These are phyloP conservation scores for Spathaspora sp. DNA, from an alignment of 805 yeast species.

Conservation along the genomic window DNA sequence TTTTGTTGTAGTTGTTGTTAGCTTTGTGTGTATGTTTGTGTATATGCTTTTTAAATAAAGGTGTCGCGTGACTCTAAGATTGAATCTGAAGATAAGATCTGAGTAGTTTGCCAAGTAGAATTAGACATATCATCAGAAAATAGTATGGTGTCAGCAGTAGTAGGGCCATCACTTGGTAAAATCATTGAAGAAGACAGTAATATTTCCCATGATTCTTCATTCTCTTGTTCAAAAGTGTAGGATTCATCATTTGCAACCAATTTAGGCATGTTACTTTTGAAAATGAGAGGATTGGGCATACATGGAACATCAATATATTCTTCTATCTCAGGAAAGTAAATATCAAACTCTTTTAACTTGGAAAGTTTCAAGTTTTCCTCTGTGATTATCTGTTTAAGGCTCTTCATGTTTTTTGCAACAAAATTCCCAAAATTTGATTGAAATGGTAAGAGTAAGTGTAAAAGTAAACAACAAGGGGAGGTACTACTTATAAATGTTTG, in stretches of 20 bases:
- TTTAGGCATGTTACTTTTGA: constrained; percentile 2
- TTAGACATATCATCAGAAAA: constrained; percentile 3
- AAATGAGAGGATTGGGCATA: constrained; percentile 3
- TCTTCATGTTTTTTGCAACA: constrained; percentile 2
- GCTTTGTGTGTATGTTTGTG: neutral
- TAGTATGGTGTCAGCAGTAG: neutral
- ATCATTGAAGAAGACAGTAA: neutral
- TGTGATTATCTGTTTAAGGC: constrained; percentile 4
- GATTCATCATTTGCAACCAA: constrained; percentile 1
- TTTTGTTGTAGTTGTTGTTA: neutral
- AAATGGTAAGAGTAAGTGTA: neutral
- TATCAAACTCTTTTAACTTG: constrained; percentile 7
- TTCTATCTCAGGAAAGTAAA: constrained; percentile 2
- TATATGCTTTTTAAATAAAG: neutral
- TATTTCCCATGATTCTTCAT: constrained; percentile 1
- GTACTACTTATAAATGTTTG: no score
- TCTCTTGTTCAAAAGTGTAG: neutral
- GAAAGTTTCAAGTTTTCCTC: constrained; percentile 3
- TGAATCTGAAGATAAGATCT: neutral
- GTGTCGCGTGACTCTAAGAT: constrained; percentile 1
- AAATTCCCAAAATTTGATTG: neutral
- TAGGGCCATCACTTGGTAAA: neutral
- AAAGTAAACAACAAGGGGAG: neutral
- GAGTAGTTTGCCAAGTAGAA: constrained; percentile 1
- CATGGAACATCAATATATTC: constrained; percentile 3